Evolutionary conservation across 2,329 filamentous ascomycete genomes (phyloP), one percentile per base, ranked within the genome.

Genomic region (Fonsecaea nubica): DNA sequence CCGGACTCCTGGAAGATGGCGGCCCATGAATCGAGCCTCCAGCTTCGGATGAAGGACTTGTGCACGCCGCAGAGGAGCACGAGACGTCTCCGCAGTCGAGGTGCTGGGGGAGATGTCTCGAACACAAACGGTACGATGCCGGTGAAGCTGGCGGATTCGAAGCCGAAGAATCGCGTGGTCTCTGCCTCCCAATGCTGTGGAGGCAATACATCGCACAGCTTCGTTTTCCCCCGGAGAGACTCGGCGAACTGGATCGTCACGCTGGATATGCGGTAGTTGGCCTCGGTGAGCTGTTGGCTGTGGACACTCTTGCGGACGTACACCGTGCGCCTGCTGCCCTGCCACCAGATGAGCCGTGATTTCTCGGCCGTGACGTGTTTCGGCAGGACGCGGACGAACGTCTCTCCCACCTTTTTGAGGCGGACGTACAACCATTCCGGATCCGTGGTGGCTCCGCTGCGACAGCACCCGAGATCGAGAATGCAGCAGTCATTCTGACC

Each of bases 31-130:
- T 50, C 45, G 9, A 50, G 18, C 10, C 45, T 25, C 45, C 45
- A 50, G 45, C 45, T 50, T 13, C 45, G 45, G 45, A 50, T 50
- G 18, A 50, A 50, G 7, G 45, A 50, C 10, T 50, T 50, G 18
- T 50, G 45, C 3, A 50, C 45, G 12, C 45, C 45, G 5, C 45
- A 50, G 21, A 50, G 45, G 45, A 50, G 45, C 7, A 50, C 45
- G 21, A 50, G 45, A 13, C 45, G 45, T 21, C 13, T 10, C 10
- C 21, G 18, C 21, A 50, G 18, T 25, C 45, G 45, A 1, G 45
- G 45, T 3, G 45, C 45, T 3, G 18, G 9, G 10, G 45, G 45
- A 5, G 21, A 10, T 9, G 45, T 25, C 45, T 50, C 45, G 45
- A 50, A 50, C 9, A 30, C 10, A 30, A 50, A 50, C 3, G 45